Percentiles rank a stretch among this genome's conserved stretches.
These are phyloP conservation scores for Saccharomyces paradoxus DNA, from an alignment of 805 yeast species.

Conservation along the genomic window DNA sequence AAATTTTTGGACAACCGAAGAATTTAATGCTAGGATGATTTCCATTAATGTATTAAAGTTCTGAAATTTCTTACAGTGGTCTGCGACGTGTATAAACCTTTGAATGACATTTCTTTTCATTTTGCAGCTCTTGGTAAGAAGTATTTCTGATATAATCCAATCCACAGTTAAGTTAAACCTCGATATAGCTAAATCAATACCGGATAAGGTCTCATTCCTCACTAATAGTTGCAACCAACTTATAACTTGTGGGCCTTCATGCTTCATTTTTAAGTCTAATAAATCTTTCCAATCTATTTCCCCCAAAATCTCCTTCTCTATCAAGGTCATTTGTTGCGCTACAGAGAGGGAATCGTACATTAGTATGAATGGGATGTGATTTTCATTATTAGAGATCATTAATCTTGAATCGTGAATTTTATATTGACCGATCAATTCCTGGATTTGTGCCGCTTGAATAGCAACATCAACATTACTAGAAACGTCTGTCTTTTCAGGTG, in stretches of 20 bases:
- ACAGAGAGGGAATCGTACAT: constrained; percentile 58
- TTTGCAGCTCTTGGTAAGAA: constrained; percentile 52
- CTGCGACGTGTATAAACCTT: constrained; percentile 81
- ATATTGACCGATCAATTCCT: constrained; percentile 20
- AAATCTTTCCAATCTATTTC: constrained; percentile 92
- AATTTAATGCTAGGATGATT: constrained; percentile 69
- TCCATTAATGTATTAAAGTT: constrained; percentile 86
- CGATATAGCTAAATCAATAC: constrained; percentile 73
- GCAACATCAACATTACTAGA: constrained; percentile 3
- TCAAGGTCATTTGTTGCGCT: constrained; percentile 76
- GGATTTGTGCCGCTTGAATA: constrained; percentile 14
- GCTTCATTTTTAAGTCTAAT: constrained; percentile 66
- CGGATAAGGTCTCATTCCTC: constrained; percentile 49
- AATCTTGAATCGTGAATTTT: constrained; percentile 22
- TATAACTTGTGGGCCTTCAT: constrained; percentile 54
- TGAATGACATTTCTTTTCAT: constrained; percentile 66
- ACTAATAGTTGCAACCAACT: constrained; percentile 79
- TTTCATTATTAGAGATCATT: constrained; percentile 29
- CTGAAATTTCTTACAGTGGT: constrained; percentile 60
- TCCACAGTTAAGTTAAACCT: constrained; percentile 83
- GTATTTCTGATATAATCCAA: constrained; percentile 85
- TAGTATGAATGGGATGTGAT: constrained; percentile 77
- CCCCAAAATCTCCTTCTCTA: constrained; percentile 73
- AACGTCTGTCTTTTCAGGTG: background rate
- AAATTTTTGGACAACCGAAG: constrained; percentile 51